Base-by-base conservation (phyloP, 306 rosid species). In the Prunus fruticosa region DNA sequence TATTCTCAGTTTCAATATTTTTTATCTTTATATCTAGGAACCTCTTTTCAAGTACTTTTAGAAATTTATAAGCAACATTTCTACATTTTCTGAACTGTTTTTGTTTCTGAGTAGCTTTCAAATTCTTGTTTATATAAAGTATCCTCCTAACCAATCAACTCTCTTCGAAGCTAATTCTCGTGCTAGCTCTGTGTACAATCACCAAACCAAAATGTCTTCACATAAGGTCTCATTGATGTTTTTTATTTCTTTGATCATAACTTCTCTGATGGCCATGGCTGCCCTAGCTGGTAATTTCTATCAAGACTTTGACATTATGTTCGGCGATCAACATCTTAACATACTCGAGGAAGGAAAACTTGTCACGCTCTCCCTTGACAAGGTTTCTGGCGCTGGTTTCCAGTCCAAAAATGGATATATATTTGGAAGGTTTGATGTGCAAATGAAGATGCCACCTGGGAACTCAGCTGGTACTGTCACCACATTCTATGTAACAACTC, bases 391-490 rank as follows among this genome's bases (percentile, higher is more conserved):
- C 32, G 84, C 93, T 54, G 94, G 96, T 69, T 86, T 93, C 56
- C 69, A 81, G 71, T 87, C 93, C 14, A 91, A 89, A 80, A 84
- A 69, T 23, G 81, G 87, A 70, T 91, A 84, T 79, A 65, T 88
- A 0, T 91, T 88, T 61, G 97, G 91, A 4, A 83, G 91, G 57
- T 84, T 93, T 45, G 97, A 91, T 69, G 82, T 89, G 86, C 91
- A 91, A 70, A 85, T 93, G 68, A 93, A 84, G 91, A 87, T 84
- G 4, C 89, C 86, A 54, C 76, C 91, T 28, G 93, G 96, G 38
- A 87, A 93, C 78, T 91, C 98, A 15, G 98, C 98, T 68, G 97
- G 97, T 83, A 91, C 96, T 15, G 96, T 91, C 78, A 89, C 98
- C 62, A 82, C 97, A 19, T 93, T 81, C 63, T 91, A 88, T 60